Conservation (phyloP, 495 filamentous ascomycete genomes). For the Penicillium daleae region DNA sequence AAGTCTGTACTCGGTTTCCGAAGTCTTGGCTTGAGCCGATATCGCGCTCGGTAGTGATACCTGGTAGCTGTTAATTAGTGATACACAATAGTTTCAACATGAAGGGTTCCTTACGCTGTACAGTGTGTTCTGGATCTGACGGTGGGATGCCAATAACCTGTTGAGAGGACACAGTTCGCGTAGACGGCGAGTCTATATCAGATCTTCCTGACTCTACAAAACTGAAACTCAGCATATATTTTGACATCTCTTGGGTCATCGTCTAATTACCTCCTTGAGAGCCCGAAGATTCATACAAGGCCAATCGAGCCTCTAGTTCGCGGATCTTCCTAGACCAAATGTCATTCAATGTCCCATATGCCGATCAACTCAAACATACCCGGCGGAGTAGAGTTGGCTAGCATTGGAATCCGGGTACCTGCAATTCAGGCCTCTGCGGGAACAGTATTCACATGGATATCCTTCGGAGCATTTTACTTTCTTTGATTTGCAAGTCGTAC, state of each 20-base stretch:
- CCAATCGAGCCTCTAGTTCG: constrained; percentile 14
- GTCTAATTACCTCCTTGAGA: not conserved
- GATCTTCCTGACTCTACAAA: not conserved
- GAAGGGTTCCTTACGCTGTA: not conserved
- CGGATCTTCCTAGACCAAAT: constrained; percentile 4
- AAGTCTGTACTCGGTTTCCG: constrained; percentile 8
- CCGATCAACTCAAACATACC: not conserved
- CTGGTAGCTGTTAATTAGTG: not conserved
- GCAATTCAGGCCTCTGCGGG: constrained; percentile 8
- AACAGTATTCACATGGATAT: constrained; percentile 12
- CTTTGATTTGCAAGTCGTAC: constrained; percentile 15
- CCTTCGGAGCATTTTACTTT: constrained; percentile 13
- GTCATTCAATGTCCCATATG: not conserved
- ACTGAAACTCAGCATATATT: not conserved
- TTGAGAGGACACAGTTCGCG: not conserved
- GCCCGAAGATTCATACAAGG: constrained; percentile 10
- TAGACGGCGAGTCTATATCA: not conserved
- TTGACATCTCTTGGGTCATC: no score
- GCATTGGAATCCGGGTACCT: constrained; percentile 7
- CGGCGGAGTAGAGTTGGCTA: not conserved
- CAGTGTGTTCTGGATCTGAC: not conserved
- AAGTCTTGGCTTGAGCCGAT: constrained; percentile 17
- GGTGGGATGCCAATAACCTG: not conserved
- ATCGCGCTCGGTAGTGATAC: constrained; percentile 14
- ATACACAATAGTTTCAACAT: accelerated